A percentile compares a stretch with the other conserved stretches of the same genome.
These are phyloP conservation scores for Phialophora verrucosa DNA, from an alignment of 2,329 filamentous ascomycete genomes.

Conservation along the genomic window DNA sequence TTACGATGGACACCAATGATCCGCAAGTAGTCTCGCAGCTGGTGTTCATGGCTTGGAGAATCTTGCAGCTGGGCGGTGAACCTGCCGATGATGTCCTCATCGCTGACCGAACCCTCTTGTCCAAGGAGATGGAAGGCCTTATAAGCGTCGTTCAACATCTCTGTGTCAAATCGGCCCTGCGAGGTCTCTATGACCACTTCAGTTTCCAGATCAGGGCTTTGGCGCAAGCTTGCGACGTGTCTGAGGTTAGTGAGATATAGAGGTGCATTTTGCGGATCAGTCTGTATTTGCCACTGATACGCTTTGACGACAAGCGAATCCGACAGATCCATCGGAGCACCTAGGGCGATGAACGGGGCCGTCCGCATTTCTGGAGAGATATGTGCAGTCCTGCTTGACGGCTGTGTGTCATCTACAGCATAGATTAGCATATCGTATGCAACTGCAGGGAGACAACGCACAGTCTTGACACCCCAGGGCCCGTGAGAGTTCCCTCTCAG, in stretches of 20 bases:
- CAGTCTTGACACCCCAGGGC: constrained; percentile 37
- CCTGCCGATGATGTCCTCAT: constrained; percentile 63
- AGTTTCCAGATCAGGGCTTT: constrained; percentile 62
- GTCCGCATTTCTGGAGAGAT: constrained; percentile 29
- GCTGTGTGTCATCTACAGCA: constrained; percentile 42
- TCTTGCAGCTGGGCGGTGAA: constrained; percentile 66
- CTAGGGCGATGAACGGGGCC: constrained; percentile 67
- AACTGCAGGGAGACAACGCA: constrained; percentile 17
- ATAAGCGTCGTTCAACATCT: constrained; percentile 65
- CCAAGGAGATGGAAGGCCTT: constrained; percentile 62
- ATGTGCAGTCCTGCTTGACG: constrained; percentile 41
- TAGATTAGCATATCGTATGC: constrained; percentile 18
- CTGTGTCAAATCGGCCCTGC: constrained; percentile 61
- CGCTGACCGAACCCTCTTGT: constrained; percentile 57
- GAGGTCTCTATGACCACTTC: constrained; percentile 65
- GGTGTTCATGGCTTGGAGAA: constrained; percentile 59
- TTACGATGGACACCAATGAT: constrained; percentile 64
- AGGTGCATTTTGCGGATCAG: constrained; percentile 60
- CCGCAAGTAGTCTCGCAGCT: constrained; percentile 62
- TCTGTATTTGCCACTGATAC: constrained; percentile 64
- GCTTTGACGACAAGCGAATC: constrained; percentile 67
- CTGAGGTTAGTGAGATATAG: constrained; percentile 72
- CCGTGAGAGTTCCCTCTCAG: constrained; percentile 33
- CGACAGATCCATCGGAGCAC: constrained; percentile 66
- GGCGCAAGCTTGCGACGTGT: constrained; percentile 61